Evolutionary conservation across 1,139 yeast genomes (phyloP), one percentile per base, ranked within the genome.

Genomic region (Yamadazyma conglobata): DNA sequence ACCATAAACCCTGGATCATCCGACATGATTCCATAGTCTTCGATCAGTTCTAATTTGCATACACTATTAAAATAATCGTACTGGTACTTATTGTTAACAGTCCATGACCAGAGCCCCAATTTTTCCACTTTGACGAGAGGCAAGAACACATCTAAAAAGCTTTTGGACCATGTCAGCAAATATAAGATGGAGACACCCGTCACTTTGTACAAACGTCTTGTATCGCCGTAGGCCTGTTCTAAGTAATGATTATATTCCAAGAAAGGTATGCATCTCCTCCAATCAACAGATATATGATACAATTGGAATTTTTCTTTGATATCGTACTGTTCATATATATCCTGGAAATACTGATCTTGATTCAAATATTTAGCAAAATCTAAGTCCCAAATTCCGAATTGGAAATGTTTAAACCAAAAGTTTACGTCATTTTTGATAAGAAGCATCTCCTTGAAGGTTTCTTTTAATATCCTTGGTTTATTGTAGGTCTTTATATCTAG

Each of bases 351-450:
- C 2, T 47, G 48, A 28, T 64, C 62, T 41, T 68, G 73, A 43
- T 68, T 68, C 35, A 67, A 37, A 39, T 69, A 77, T 40, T 74
- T 70, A 41, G 83, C 70, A 48, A 82, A 83, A 34, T 73, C 74
- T 30, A 80, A 52, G 40, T 74, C 64, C 97, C 97, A 91, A 19
- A 89, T 57, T 0, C 97, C 97, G 50, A 87, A 75, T 33, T 82
- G 79, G 28, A 87, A 59, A 28, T 75, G 70, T 19, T 66, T 60
- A 32, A 70, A 67, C 96, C 96, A 89, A 59, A 69, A 84, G 10
- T 55, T 47, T 22, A 75, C 35, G 49, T 82, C 79, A 14, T 61
- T 48, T 24, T 72, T 62, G 5, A 73, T 72, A 4, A 57, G 50
- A 15, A 67, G 40, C 48, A 87, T 57, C 18, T 66, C 73, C 15